Evolutionary conservation across 1,284 basidiomycete species (phyloP), one percentile per base, ranked within the genome.

Genomic region (Exobasidium cylindrosporum): DNA sequence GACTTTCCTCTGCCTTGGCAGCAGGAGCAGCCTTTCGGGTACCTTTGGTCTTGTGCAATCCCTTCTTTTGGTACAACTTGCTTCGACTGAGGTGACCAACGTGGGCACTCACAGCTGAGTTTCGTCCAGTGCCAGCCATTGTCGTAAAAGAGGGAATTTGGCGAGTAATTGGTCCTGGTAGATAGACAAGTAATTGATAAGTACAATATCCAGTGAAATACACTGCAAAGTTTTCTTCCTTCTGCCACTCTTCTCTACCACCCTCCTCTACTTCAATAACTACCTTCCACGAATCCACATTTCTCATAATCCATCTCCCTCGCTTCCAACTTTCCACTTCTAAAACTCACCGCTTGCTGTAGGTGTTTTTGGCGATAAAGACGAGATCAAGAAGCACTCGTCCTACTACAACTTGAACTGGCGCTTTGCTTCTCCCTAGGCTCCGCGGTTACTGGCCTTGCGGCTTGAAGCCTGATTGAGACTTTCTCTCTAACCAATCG

Each of bases 61-160:
- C 87, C 81, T 92, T 91, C 82, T 88, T 88, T 76, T 88, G 86
- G 83, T 84, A 87, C 89, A 91, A 65, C 65, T 66, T 64, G 70
- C 69, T 76, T 62, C 75, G 75, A 67, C 73, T 69, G 81, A 89
- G 84, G 80, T 91, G 89, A 74, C 91, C 89, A 82, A 95, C 84
- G 82, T 89, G 14, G 26, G 53, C 53, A 29, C 53, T 55, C 14
- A 29, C 31, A 21, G 53, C n/a, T 13, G 21, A 85, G 17, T 55
- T 55, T 30, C 53, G 53, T 55, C 32, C 40, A 30, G 53, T 55
- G 53, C 21, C 53, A 44, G 30, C 53, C 53, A 55, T 55, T 4
- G 17, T 55, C 13, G 47, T 50, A 40, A 10, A 40, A 17, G 17
- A 10, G 35, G 35, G 7, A 10, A 10, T 7, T 40, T 17, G 35